A percentile compares a stretch with the other conserved stretches of the same genome.
These are phyloP conservation scores for Trichocladium uniseriatum DNA, from an alignment of 495 filamentous ascomycete genomes.

Conservation along the genomic window DNA sequence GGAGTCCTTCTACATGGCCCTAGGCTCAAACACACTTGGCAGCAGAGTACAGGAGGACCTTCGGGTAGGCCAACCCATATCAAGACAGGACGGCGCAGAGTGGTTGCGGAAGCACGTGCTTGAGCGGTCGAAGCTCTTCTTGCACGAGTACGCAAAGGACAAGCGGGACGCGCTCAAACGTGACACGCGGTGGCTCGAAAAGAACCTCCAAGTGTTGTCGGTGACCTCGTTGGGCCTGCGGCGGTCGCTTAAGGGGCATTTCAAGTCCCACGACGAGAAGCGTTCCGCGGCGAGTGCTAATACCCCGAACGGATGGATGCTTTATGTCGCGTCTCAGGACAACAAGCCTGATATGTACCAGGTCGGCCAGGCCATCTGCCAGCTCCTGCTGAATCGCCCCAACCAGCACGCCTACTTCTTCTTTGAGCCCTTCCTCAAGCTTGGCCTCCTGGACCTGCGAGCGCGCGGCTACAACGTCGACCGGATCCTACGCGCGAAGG, in stretches of 20 bases:
- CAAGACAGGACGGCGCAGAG: slow-evolving; percentile 39
- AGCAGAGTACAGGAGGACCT: slow-evolving; percentile 52
- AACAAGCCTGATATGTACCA: slow-evolving; percentile 69
- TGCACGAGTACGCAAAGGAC: slow-evolving; percentile 57
- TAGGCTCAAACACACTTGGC: slow-evolving; percentile 52
- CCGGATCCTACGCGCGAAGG: slow-evolving; percentile 76
- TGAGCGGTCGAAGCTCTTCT: slow-evolving; percentile 78
- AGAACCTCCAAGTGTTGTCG: slow-evolving; percentile 66
- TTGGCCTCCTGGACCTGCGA: slow-evolving; percentile 64
- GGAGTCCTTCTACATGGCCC: slow-evolving; percentile 68
- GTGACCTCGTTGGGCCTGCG: slow-evolving; percentile 67
- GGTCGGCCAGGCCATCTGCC: slow-evolving; percentile 74
- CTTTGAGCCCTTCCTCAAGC: slow-evolving; percentile 75
- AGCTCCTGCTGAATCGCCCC: slow-evolving; percentile 69
- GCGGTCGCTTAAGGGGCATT: slow-evolving; percentile 58
- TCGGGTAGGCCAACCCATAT: slow-evolving; percentile 39
- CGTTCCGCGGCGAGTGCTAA: slow-evolving; percentile 51
- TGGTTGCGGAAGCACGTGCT: slow-evolving; percentile 68
- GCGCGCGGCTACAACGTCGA: slow-evolving; percentile 90
- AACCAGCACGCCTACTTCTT: slow-evolving; percentile 77
- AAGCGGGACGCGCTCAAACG: slow-evolving; percentile 63
- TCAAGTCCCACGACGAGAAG: slow-evolving; percentile 56
- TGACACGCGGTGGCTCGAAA: slow-evolving; percentile 81
- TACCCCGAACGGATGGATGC: slow-evolving; percentile 23
- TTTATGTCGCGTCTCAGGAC: slow-evolving; percentile 47